A percentile compares a stretch with the other conserved stretches of the same genome.
These are phyloP conservation scores for Astragalus membranaceus DNA, from an alignment of 306 rosid genomes.

Conservation along the genomic window DNA sequence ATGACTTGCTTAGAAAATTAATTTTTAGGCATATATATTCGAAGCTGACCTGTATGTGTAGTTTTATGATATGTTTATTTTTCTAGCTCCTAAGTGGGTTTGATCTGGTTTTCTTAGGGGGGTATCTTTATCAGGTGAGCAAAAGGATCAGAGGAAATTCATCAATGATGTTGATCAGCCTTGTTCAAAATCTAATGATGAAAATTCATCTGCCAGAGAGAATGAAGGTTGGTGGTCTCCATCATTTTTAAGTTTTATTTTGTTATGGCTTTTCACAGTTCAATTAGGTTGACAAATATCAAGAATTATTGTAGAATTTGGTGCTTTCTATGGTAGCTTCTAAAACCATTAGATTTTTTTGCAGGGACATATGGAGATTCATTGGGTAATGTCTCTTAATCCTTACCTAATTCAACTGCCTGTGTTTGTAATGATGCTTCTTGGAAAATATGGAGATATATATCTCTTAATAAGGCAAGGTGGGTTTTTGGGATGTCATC, in stretches of 20 bases:
- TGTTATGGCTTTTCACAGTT: slow-evolving; percentile 15
- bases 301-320: background rate
- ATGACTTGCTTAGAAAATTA: background rate
- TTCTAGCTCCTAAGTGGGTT: background rate
- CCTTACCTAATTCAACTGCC: slow-evolving; percentile 28
- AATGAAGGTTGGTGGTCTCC: slow-evolving; percentile 52
- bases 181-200: slow-evolving; percentile 33
- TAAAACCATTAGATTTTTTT: slow-evolving; percentile 29
- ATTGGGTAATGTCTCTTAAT: slow-evolving; percentile 24
- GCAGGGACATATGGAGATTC: slow-evolving; percentile 36
- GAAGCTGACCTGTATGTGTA: background rate
- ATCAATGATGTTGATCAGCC: slow-evolving; percentile 28
- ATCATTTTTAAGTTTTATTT: slow-evolving; percentile 3
- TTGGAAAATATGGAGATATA: background rate
- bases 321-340: slow-evolving; percentile 3
- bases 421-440: slow-evolving; percentile 12
- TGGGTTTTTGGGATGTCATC: background rate
- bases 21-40: background rate
- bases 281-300: slow-evolving; percentile 6
- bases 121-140: slow-evolving; percentile 6
- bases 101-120: slow-evolving; percentile 21
- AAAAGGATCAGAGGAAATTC: slow-evolving; percentile 26
- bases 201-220: slow-evolving; percentile 21
- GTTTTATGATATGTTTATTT: slow-evolving; percentile 5
- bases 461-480: background rate